Conservation (phyloP, 495 filamentous ascomycete species). For the Neurospora sp. region DNA sequence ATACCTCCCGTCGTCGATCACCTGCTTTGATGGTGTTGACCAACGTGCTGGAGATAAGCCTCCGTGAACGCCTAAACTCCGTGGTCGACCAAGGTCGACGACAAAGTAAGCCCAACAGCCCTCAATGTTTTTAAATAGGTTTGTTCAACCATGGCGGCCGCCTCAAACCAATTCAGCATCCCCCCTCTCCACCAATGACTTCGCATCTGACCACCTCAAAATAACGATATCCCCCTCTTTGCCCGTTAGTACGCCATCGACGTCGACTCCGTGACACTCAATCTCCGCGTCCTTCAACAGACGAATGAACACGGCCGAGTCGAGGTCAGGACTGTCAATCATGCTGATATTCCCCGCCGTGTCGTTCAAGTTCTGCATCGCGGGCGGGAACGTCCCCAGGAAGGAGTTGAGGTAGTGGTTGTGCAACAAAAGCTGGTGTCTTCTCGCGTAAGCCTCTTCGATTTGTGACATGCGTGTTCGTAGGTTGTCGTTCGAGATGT, state of each 20-base stretch:
- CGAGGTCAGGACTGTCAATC: conserved; percentile 77
- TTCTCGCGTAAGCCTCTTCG: conserved; percentile 67
- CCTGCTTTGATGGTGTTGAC: not conserved
- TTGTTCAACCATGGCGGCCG: not conserved
- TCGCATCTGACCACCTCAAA: conserved; percentile 77
- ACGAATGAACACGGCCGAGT: conserved; percentile 75
- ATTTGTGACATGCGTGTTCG: conserved; percentile 52
- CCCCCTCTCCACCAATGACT: conserved; percentile 55
- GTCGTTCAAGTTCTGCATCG: conserved; percentile 77
- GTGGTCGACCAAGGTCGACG: not conserved
- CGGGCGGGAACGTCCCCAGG: conserved; percentile 64
- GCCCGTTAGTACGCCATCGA: conserved; percentile 49
- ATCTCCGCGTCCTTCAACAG: conserved; percentile 52
- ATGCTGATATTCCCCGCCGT: conserved; percentile 81
- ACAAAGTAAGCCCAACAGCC: not conserved
- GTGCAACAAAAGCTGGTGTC: conserved; percentile 74
- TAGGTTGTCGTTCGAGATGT: conserved; percentile 40
- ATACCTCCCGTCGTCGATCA: not conserved
- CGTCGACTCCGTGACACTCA: conserved; percentile 47
- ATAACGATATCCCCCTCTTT: conserved; percentile 78
- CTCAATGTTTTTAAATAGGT: not conserved
- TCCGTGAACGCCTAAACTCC: not conserved
- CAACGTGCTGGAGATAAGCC: not conserved
- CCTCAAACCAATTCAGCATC: conserved; percentile 73
- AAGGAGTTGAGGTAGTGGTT: conserved; percentile 75